These are phyloP conservation scores for Leccinellum rugosiceps DNA, from an alignment of 768 basidiomycete species.

Conservation along the genomic window DNA sequence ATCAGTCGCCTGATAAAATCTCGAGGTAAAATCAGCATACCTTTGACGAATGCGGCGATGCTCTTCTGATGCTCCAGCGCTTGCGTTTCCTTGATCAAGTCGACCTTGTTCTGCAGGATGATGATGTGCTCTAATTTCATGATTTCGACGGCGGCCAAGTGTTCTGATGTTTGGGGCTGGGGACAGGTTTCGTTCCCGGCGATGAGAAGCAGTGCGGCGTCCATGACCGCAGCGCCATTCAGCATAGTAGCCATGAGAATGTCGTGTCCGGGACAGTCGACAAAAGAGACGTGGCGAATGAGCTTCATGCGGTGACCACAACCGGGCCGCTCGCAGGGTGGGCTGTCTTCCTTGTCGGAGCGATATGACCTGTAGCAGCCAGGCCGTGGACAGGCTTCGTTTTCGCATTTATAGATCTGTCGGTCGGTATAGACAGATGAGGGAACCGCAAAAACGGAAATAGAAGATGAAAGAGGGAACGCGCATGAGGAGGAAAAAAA, in stretches of 20 bases:
- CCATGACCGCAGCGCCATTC: conserved; percentile 99
- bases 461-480: not conserved
- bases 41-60: conserved; percentile 93
- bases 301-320: conserved; percentile 76
- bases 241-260: conserved; percentile 99
- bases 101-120: conserved; percentile 98
- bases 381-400: conserved; percentile 82
- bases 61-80: conserved; percentile 96
- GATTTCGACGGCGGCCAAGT: conserved; percentile 97
- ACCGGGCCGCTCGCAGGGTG: conserved; percentile 89
- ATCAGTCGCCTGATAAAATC: not conserved
- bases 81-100: conserved; percentile 92
- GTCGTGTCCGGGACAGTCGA: conserved; percentile 96
- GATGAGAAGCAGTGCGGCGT: conserved; percentile 91
- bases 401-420: conserved; percentile 98
- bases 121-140: conserved; percentile 99
- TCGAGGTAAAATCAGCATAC: conserved; percentile 35
- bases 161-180: conserved; percentile 98
- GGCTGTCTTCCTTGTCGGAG: conserved; percentile 91
- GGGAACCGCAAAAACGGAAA: not conserved
- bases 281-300: conserved; percentile 95
- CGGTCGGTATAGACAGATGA: conserved; percentile 10
- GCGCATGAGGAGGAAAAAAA: not conserved
- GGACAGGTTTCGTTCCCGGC: conserved; percentile 99
- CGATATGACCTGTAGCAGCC: conserved; percentile 66